Evolutionary conservation across 2,329 filamentous ascomycete species (phyloP).

Genomic region (Aspergillus unguis): DNA sequence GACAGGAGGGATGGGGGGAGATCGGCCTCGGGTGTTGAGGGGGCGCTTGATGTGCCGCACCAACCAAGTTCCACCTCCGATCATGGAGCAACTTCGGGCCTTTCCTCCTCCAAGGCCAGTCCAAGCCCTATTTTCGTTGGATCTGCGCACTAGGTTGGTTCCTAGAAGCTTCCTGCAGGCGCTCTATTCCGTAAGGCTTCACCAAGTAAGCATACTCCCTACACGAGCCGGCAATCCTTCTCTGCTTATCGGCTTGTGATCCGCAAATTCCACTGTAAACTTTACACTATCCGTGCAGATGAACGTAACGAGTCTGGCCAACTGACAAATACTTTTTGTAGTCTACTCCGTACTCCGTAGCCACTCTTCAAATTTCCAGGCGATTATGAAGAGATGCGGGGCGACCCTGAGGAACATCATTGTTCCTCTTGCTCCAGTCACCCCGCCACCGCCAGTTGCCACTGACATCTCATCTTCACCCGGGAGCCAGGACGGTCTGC

Average conservation of each 20-base stretch:
- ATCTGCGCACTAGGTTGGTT: not conserved
- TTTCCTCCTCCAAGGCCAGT: not conserved
- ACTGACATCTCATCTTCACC: not conserved
- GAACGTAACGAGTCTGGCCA: not conserved
- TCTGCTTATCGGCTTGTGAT: too few species aligned
- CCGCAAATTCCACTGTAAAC: too few species aligned
- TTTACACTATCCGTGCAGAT: too few species aligned
- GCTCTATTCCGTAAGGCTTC: too few species aligned
- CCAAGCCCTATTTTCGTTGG: conserved; percentile 4
- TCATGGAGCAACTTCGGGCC: conserved; percentile 5
- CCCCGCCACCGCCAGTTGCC: not conserved
- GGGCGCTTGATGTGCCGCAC: conserved; percentile 15
- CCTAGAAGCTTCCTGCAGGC: not conserved
- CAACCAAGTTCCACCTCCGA: conserved; percentile 1
- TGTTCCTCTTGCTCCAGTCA: not conserved
- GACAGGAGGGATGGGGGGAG: conserved; percentile 16
- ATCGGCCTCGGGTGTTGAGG: conserved; percentile 25
- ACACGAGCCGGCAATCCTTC: too few species aligned
- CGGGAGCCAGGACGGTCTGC: not conserved
- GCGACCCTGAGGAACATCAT: conserved; percentile 1
- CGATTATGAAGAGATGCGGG: not conserved
- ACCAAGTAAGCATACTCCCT: too few species aligned
- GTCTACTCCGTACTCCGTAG: too few species aligned
- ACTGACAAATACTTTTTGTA: not conserved
- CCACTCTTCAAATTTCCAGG: too few species aligned